Conservation (phyloP, 2,329 filamentous ascomycete genomes). For the Leptographium flavum region DNA sequence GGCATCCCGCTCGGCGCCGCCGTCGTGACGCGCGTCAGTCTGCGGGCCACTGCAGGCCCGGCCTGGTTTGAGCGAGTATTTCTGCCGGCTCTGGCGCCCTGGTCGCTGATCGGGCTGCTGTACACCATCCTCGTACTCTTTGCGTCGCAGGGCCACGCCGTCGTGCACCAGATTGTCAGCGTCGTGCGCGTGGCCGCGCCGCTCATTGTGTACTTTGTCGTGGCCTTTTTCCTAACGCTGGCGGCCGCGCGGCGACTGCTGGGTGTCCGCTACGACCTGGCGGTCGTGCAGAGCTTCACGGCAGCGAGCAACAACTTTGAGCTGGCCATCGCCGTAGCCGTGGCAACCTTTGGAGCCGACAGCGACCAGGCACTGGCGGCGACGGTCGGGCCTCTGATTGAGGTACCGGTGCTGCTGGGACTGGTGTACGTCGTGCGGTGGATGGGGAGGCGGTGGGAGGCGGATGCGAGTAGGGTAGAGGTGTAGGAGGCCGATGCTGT, state of each 20-base stretch:
- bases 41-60: conserved; percentile 40
- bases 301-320: conserved; percentile 92
- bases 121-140: conserved; percentile 84
- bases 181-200: conserved; percentile 72
- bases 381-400: conserved; percentile 74
- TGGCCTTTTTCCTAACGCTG: conserved; percentile 61
- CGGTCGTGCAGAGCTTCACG: conserved; percentile 70
- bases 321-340: conserved; percentile 75
- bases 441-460: conserved; percentile 35
- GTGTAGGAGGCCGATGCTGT: too few relatives aligned
- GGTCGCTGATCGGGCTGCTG: conserved; percentile 67
- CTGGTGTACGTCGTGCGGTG: conserved; percentile 62
- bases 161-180: conserved; percentile 71
- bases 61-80: conserved; percentile 56
- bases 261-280: conserved; percentile 59
- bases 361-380: conserved; percentile 71
- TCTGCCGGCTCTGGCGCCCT: conserved; percentile 54
- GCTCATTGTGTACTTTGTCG: conserved; percentile 64
- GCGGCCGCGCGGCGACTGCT: conserved; percentile 45
- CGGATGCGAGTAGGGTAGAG: too few relatives aligned
- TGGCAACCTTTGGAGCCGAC: conserved; percentile 63
- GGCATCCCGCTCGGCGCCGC: conserved; percentile 73
- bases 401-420: conserved; percentile 67
- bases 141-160: conserved; percentile 61
- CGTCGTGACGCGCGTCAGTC: conserved; percentile 53